phyloP scores from a whole-genome alignment of 805 yeast genomes.

The Isabelozyma rhagii region DNA sequence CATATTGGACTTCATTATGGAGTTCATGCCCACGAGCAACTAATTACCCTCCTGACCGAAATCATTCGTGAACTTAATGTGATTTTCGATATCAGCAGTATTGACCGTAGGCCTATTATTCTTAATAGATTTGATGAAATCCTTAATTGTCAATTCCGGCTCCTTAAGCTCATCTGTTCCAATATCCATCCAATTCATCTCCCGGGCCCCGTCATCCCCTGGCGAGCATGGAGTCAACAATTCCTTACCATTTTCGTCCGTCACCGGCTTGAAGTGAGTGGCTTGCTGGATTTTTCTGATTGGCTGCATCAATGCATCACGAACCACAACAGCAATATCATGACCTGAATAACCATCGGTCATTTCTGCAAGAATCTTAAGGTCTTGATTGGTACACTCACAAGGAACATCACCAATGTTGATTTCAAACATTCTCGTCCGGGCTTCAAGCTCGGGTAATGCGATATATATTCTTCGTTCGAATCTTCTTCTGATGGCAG shows the following conservation, averaged over 20 bases:
- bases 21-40: background rate
- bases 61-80: constrained; percentile 85
- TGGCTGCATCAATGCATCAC: constrained; percentile 98
- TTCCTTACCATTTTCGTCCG: constrained; percentile 36
- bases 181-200: constrained; percentile 91
- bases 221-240: constrained; percentile 93
- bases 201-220: constrained; percentile 83
- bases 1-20: no score
- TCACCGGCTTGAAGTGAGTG: constrained; percentile 79
- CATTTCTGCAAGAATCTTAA: constrained; percentile 77
- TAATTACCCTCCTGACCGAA: constrained; percentile 96
- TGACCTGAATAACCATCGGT: constrained; percentile 98
- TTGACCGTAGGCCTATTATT: constrained; percentile 95
- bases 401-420: constrained; percentile 92
- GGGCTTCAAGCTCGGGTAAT: constrained; percentile 88
- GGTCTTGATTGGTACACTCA: constrained; percentile 68
- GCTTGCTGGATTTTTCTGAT: constrained; percentile 93
- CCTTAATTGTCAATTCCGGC: constrained; percentile 86
- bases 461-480: constrained; percentile 94
- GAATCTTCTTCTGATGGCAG: constrained; percentile 95
- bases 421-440: constrained; percentile 90
- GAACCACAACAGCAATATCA: constrained; percentile 92
- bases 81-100: constrained; percentile 74
- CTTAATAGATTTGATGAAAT: constrained; percentile 88
- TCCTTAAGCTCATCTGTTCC: constrained; percentile 86